phyloP scores from a whole-genome alignment of 768 basidiomycete genomes.

The Trametes elegans region DNA sequence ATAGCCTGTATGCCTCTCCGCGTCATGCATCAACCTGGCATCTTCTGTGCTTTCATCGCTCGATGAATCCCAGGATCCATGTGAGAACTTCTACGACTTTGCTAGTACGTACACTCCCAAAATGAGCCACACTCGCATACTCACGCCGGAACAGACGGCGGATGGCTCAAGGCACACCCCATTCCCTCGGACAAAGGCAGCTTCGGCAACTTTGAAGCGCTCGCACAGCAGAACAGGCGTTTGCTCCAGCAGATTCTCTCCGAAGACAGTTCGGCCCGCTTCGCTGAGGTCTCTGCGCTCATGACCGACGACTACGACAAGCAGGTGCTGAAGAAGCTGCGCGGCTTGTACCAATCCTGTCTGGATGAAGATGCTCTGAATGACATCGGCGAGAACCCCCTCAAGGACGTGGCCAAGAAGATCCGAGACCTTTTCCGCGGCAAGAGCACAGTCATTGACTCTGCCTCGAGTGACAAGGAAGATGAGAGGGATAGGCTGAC shows the following conservation, averaged over 20 bases:
- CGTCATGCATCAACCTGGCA: constrained; percentile 80
- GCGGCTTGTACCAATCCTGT: constrained; percentile 77
- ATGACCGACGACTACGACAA: constrained; percentile 42
- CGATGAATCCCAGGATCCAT: constrained; percentile 84
- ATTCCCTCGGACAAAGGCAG: constrained; percentile 83
- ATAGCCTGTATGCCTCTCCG: constrained; percentile 68
- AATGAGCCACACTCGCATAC: neutral
- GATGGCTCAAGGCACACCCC: constrained; percentile 82
- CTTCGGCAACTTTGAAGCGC: constrained; percentile 68
- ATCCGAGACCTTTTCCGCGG: constrained; percentile 60
- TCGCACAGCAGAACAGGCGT: constrained; percentile 74
- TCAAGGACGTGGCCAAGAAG: constrained; percentile 63
- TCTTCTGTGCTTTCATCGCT: constrained; percentile 78
- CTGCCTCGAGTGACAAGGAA: constrained; percentile 18
- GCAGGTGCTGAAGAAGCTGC: constrained; percentile 60
- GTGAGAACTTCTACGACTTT: constrained; percentile 93
- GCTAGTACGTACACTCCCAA: constrained; percentile 62
- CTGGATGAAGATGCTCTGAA: constrained; percentile 77
- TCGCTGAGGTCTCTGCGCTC: constrained; percentile 16
- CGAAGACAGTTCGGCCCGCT: constrained; percentile 37
- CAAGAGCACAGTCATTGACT: constrained; percentile 40
- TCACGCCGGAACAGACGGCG: constrained; percentile 55
- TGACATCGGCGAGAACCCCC: constrained; percentile 65
- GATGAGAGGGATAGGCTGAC: constrained; percentile 61
- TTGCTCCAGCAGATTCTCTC: constrained; percentile 74